Evolutionary conservation across 495 filamentous ascomycete genomes (phyloP), one percentile per base, ranked within the genome.

Genomic region (Articulospora tetracladia): DNA sequence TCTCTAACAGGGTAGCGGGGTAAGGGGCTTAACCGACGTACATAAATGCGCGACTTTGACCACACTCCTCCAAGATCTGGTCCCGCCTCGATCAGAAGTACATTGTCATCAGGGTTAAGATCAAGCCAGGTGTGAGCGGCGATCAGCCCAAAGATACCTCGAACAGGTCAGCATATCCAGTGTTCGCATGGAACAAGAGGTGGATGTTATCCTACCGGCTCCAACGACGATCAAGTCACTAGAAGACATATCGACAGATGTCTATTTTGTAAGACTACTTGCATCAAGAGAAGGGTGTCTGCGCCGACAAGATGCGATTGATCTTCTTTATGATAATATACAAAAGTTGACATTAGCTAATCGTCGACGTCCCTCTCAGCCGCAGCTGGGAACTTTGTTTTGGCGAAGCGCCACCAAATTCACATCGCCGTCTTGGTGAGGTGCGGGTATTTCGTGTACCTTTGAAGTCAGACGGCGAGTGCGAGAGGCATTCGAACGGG

Each of bases 1-100:
- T n/a, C n/a, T n/a, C n/a, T n/a, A n/a, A n/a, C n/a, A n/a, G n/a
- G n/a, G n/a, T n/a, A n/a, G n/a, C n/a, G n/a, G n/a, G n/a, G n/a
- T n/a, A n/a, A n/a, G n/a, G n/a, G n/a, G n/a, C n/a, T n/a, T n/a
- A n/a, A n/a, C n/a, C 10, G 15, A 44, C 39, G 3, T 44, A 44
- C 39, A 66, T 90, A 91, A 30, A 88, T 70, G 0, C 83, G 73
- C 30, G 86, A 74, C 44, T 81, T 74, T 3, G 84, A 77, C 90
- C 89, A 93, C 39, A 86, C 82, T 25, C 90, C 89, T 15, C 57
- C 57, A 53, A 53, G 27, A 19, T 59, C 47, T 44, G 57, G 65
- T 6, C 76, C 75, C 1, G 74, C 69, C 19, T 89, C 86, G 24
- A 88, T 60, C 0, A 88, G 69, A 2, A 78, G 54, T 10, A 87